Evolutionary conservation across 371 early-diverging fungal genomes (phyloP).

Genomic region (Mortierella sp.): DNA sequence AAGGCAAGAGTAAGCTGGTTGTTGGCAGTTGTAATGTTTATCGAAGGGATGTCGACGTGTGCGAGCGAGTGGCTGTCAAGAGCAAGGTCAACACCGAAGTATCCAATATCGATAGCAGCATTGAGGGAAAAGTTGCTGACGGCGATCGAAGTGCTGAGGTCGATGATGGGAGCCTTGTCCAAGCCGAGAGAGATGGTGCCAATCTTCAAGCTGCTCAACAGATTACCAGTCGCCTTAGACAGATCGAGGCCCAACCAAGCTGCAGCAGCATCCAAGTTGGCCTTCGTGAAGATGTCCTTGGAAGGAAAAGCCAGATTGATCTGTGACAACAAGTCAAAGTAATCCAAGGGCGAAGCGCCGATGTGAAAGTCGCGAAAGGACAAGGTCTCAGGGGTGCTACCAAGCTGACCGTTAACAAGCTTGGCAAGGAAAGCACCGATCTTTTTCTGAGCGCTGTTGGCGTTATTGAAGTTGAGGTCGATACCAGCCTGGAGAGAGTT

Average conservation of each 20-base stretch:
- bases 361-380: constrained; percentile 50
- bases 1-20: constrained; percentile 43
- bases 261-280: constrained; percentile 26
- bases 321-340: constrained; percentile 53
- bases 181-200: constrained; percentile 39
- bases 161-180: constrained; percentile 54
- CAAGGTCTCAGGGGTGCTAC: constrained; percentile 40
- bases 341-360: constrained; percentile 53
- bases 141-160: constrained; percentile 38
- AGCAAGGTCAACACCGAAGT: constrained; percentile 55
- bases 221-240: constrained; percentile 11
- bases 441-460: constrained; percentile 30
- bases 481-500: constrained; percentile 41
- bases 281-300: constrained; percentile 38
- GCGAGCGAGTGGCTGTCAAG: constrained; percentile 39
- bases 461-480: constrained; percentile 51
- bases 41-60: constrained; percentile 49
- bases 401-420: constrained; percentile 44
- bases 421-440: constrained; percentile 39
- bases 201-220: constrained; percentile 43
- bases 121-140: constrained; percentile 46
- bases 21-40: constrained; percentile 46
- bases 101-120: constrained; percentile 54
- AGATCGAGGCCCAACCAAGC: constrained; percentile 31
- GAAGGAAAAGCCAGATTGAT: constrained; percentile 48